Evolutionary conservation across 2,329 filamentous ascomycete genomes (phyloP).

Genomic region (Helminthosporium solani): DNA sequence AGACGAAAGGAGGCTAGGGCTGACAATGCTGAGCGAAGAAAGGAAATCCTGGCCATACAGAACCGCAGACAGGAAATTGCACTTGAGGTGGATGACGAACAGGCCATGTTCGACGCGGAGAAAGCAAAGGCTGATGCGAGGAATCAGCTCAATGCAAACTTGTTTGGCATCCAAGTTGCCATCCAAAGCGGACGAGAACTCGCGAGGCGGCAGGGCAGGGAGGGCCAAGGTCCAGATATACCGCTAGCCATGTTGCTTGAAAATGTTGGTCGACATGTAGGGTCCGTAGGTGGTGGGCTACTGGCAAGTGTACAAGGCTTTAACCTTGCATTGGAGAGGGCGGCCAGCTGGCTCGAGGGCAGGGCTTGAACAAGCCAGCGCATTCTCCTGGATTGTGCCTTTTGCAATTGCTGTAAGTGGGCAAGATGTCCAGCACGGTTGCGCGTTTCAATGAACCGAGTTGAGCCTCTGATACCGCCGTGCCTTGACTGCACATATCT

Average conservation of each 20-base stretch:
- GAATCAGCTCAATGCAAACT: conserved; percentile 28
- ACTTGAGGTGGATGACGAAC: conserved; percentile 52
- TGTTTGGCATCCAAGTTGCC: conserved; percentile 42
- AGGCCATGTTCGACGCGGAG: conserved; percentile 33
- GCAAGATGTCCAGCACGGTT: conserved; percentile 10
- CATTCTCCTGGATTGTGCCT: neutral
- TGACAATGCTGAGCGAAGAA: conserved; percentile 49
- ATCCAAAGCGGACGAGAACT: conserved; percentile 36
- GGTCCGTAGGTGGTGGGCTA: conserved; percentile 37
- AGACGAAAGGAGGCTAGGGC: conserved; percentile 48
- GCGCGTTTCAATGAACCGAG: neutral
- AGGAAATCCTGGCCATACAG: conserved; percentile 51
- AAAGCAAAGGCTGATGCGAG: conserved; percentile 26
- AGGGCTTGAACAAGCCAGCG: conserved; percentile 17
- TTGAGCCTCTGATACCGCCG: no score
- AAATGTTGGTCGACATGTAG: conserved; percentile 29
- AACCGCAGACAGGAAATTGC: conserved; percentile 52
- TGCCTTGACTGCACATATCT: no score
- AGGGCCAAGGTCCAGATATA: conserved; percentile 35
- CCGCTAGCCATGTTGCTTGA: conserved; percentile 36
- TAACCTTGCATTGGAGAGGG: conserved; percentile 36
- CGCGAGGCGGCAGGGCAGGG: conserved; percentile 30
- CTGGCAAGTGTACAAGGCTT: conserved; percentile 33
- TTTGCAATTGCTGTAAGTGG: neutral
- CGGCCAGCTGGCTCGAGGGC: conserved; percentile 40